Base-by-base conservation (phyloP, 2,329 filamentous ascomycete species). In the Phyllosticta paracitricarpa region DNA sequence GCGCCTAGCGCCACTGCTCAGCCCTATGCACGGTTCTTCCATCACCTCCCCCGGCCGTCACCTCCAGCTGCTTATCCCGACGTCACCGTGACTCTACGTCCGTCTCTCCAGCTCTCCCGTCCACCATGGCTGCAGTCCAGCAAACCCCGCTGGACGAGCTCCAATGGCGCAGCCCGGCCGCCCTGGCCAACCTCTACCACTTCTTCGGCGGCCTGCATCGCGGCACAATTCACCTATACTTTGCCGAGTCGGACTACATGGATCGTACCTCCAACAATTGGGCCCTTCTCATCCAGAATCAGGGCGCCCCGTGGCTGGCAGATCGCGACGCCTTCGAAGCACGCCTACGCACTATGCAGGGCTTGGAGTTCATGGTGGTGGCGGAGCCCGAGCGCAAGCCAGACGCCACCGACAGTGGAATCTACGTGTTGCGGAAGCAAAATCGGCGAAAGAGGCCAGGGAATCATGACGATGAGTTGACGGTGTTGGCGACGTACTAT, bases 361-460 rank as follows among this genome's bases (percentile, higher is more conserved):
- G 84, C 12, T 65, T 82, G 6, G 83, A 86, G 66, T 87, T 83
- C 67, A 76, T 86, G 59, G 81, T 86, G 26, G 77, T 78, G 2
- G 80, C 79, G 57, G 83, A 84, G 65, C 83, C 84, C 0, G 72
- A 83, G 65, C 75, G 78, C 64, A 73, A 77, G 25, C 72, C 75
- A 0, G 75, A 75, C 61, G 68, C 73, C 2, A 54, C 64, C 56
- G 78, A 71, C 65, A 82, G 70, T 65, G 79, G 71, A 72, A 75
- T 85, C 40, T 87, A 82, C 80, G 79, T 85, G 2, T 81, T 87
- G 59, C 79, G 83, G 64, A 85, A 84, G 66, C 83, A 86, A 69
- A 63, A 69, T 58, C 58, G 63, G 48, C 51, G 19, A 9, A 69
- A 68, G 62, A 57, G 64, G 62, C 55, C 60, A 76, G 76, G 65